Evolutionary conservation across 805 yeast species (phyloP).

Genomic region (Tanozyma kutaoensis): DNA sequence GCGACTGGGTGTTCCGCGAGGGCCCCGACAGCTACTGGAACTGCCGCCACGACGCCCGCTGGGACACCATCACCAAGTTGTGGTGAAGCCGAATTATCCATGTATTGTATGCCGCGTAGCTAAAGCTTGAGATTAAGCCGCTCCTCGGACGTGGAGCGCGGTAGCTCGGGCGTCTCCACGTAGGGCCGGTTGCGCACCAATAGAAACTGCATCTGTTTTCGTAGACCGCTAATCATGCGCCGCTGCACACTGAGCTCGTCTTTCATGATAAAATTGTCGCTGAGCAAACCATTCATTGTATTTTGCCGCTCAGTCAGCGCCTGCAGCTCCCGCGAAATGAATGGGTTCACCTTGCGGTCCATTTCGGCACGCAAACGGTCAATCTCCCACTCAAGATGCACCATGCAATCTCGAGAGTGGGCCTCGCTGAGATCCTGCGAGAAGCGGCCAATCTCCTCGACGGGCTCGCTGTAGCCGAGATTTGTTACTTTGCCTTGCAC

Average conservation of each 20-base stretch:
- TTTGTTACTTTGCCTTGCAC: constrained; percentile 38
- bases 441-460: constrained; percentile 29
- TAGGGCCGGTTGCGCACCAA: constrained; percentile 20
- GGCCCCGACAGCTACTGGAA: constrained; percentile 72
- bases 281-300: constrained; percentile 17
- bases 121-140: background rate
- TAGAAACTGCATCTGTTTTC: constrained; percentile 39
- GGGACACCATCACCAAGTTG: constrained; percentile 33
- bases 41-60: constrained; percentile 48
- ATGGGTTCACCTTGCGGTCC: constrained; percentile 24
- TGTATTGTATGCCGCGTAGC: no score
- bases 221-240: constrained; percentile 26
- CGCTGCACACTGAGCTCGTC: constrained; percentile 36
- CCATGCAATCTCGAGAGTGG: constrained; percentile 17
- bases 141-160: background rate
- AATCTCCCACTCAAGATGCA: constrained; percentile 25
- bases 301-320: constrained; percentile 11
- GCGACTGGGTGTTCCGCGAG: constrained; percentile 39
- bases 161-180: background rate
- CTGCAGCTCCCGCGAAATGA: constrained; percentile 11
- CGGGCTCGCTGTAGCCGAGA: constrained; percentile 31
- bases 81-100: background rate
- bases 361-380: constrained; percentile 30
- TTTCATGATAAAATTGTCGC: constrained; percentile 24
- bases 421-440: constrained; percentile 12